Evolutionary conservation across 345 rosid species (phyloP), one percentile per base, ranked within the genome.

Genomic region (Diplotaxis tenuifolia): DNA sequence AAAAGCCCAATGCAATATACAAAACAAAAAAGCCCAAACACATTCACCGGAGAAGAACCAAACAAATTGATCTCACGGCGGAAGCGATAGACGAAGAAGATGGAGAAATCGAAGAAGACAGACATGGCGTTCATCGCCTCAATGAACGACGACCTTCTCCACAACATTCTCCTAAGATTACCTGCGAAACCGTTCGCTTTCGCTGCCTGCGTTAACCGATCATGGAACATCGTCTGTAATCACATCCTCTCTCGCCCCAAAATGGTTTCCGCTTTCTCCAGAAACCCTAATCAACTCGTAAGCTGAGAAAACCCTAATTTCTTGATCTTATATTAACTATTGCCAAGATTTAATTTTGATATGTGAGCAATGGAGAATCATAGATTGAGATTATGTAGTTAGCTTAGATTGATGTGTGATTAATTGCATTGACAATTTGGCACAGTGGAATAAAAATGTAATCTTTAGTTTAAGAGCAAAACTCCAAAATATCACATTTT

Each of bases 191-290:
- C 76, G 4, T 79, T 79, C 55, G 75, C 79, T 6, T 79, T 62
- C 69, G 82, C 79, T 38, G 61, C 73, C 0, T 79, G 79, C 65
- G 82, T 79, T 40, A 69, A 34, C 61, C 62, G 68, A 65, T 79
- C 69, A 2, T 79, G 79, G 82, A 65, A 65, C 67, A 49, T 16
- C 31, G 53, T 79, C 68, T 75, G 65, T 52, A 68, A 50, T 70
- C 42, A 32, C 49, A 70, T 75, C 53, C 73, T 79, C 9, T 65
- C 82, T 59, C 73, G 47, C 19, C 82, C 75, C 11, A 75, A 62
- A 23, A 42, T 82, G 14, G 27, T 52, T 1, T 72, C 75, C 60
- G 70, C 76, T 50, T 65, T 70, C 76, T 80, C 69, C 45, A 36
- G 31, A 9, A 63, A 61, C 14, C 73, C 76, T 32, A 1, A 70